Base-by-base conservation (phyloP, 2,329 filamentous ascomycete species). In the Pseudogymnoascus sp. region DNA sequence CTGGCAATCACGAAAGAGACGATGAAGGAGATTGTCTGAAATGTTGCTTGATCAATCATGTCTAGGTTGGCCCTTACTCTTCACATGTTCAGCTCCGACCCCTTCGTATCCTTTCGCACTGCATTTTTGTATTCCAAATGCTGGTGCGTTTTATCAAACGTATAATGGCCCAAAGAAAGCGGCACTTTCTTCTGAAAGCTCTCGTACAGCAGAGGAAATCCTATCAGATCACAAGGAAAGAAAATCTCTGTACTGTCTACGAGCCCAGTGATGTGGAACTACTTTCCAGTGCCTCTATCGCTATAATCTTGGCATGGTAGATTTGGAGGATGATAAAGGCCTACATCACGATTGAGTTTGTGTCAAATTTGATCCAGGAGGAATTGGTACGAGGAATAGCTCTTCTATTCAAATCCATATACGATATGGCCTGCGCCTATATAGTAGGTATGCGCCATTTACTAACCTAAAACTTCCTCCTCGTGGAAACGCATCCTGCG, bases 111-210 rank as follows among this genome's bases (percentile, higher is more conserved):
- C 21, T 21, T 21, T 21, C 21, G 21, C 21, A 21, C 21, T 21
- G 21, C 21, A 21, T 21, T 21, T 21, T 21, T 21, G 3, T 21
- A 21, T 21, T 21, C 21, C 3, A 21, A 21, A 21, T 69, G 81
- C 72, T 0, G 83, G 83, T 0, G 75, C n/a, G 18, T 55, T 21
- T 33, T 21, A 21, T 21, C 3, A 21, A 3, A 21, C 4, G 40
- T 27, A 10, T 45, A 18, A 48, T n/a, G 21, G n/a, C n/a, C n/a
- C n/a, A n/a, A n/a, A n/a, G n/a, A n/a, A n/a, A n/a, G n/a, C n/a
- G n/a, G n/a, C n/a, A n/a, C n/a, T n/a, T n/a, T n/a, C n/a, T n/a
- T n/a, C n/a, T n/a, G n/a, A 39, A 39, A 18, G n/a, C 37, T 18
- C n/a, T 18, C 6, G 37, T 39, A 18, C 4, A n/a, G 36, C n/a